Base-by-base conservation (phyloP, 1,284 basidiomycete species). In the Xanthoconium separans region DNA sequence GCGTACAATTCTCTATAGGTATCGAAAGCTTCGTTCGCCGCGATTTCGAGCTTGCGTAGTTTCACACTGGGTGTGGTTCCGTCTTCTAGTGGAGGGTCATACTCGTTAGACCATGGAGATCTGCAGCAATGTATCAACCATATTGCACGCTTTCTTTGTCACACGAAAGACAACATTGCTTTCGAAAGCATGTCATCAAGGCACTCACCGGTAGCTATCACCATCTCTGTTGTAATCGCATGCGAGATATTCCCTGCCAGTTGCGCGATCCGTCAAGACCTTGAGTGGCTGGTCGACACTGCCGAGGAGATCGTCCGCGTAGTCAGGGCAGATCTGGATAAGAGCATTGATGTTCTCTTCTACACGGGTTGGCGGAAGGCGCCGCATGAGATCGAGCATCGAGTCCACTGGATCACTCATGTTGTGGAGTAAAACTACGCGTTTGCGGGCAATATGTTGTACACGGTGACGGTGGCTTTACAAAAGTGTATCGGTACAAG, bases 161-260 rank as follows among this genome's bases (percentile, higher is more conserved):
- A 8, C 36, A 18, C 10, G 16, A 36, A 37, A 37, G 9, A 37
- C 7, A 36, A 36, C n/a, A 39, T 39, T 10, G n/a, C 18, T 27
- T 22, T 20, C 45, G 54, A 27, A 31, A 16, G 22, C 48, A 29
- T 37, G 2, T 22, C 22, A 22, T 22, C 40, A 42, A 34, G 10
- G 37, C 39, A 65, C 78, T 57, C 61, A 93, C 94, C 95, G 79
- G 75, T 94, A 97, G 66, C 91, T 91, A 67, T 97, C 94, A 4
- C 95, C 95, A 68, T 99, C 97, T 33, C 93, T 81, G 75, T 99
- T 99, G 71, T 99, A 99, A 72, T 99, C 97, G 71, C 96, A 98
- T 33, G 91, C 90, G 41, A 99, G 84, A 69, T 92, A 99, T 54
- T 98, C 94, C 61, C 84, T 84, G 12, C 93, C 93, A 1, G 84